Conservation (phyloP, 2,329 filamentous ascomycete genomes). For the Huntiella abstrusa region DNA sequence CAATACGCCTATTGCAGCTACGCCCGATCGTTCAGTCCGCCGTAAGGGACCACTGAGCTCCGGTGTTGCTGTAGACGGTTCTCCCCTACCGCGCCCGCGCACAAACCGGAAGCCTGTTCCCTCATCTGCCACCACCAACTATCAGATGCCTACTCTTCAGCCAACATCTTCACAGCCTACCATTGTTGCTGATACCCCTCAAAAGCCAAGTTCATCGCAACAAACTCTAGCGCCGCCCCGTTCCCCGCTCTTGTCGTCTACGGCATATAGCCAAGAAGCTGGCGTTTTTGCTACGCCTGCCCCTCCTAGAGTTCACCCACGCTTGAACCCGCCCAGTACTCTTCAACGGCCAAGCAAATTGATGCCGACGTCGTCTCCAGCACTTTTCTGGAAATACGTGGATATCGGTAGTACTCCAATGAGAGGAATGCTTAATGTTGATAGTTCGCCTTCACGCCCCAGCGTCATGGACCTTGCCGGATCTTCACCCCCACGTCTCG, state of each 20-base stretch:
- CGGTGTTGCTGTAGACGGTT: slow-evolving; percentile 34
- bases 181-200: background rate
- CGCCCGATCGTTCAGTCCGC: slow-evolving; percentile 30
- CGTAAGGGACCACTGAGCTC: slow-evolving; percentile 15
- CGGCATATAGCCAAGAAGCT: slow-evolving; percentile 39
- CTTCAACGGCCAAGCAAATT: slow-evolving; percentile 66
- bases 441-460: slow-evolving; percentile 39
- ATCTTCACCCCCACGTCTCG: slow-evolving; percentile 4
- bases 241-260: slow-evolving; percentile 42
- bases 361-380: slow-evolving; percentile 70
- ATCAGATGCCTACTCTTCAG: slow-evolving; percentile 14
- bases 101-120: slow-evolving; percentile 8
- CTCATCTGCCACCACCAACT: slow-evolving; percentile 19
- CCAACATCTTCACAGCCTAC: background rate
- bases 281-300: slow-evolving; percentile 49
- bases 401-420: slow-evolving; percentile 58
- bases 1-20: slow-evolving; percentile 33
- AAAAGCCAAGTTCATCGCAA: slow-evolving; percentile 4
- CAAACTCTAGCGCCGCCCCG: slow-evolving; percentile 19
- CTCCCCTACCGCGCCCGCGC: slow-evolving; percentile 39
- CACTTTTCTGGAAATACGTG: slow-evolving; percentile 76
- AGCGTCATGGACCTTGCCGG: background rate
- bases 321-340: slow-evolving; percentile 61
- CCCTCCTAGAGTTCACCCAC: slow-evolving; percentile 53
- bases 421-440: slow-evolving; percentile 28